These are phyloP conservation scores for Harringtonia lauricola DNA, from an alignment of 2,329 filamentous ascomycete species.

Conservation along the genomic window DNA sequence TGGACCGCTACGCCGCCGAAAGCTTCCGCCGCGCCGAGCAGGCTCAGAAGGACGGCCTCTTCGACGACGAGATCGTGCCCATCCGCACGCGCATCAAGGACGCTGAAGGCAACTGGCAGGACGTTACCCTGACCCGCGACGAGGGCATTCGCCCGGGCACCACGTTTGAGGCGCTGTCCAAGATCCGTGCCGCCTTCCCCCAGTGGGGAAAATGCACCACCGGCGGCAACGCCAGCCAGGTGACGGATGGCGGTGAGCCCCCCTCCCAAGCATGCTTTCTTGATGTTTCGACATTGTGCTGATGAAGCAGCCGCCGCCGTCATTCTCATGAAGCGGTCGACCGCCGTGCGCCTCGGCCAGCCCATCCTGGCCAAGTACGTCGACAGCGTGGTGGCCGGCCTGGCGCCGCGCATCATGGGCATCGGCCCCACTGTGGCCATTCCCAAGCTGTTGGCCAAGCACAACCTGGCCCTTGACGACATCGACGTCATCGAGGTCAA, in stretches of 20 bases:
- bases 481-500: conserved; percentile 90
- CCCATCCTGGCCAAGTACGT: conserved; percentile 93
- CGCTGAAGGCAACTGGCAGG: conserved; percentile 66
- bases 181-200: conserved; percentile 84
- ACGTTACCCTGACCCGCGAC: conserved; percentile 71
- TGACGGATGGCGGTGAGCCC: conserved; percentile 82
- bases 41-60: conserved; percentile 84
- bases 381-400: conserved; percentile 78
- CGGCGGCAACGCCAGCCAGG: conserved; percentile 87
- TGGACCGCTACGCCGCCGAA: conserved; percentile 81
- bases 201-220: conserved; percentile 80
- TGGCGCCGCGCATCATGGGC: conserved; percentile 92
- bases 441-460: conserved; percentile 74
- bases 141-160: conserved; percentile 89
- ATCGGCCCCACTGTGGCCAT: conserved; percentile 69
- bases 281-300: conserved; percentile 15
- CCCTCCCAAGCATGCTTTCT: too few relatives aligned
- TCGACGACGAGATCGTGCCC: conserved; percentile 88
- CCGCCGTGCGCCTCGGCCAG: conserved; percentile 74
- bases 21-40: conserved; percentile 78
- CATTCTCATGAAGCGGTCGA: conserved; percentile 88
- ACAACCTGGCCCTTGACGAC: conserved; percentile 68
- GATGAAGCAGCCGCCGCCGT: conserved; percentile 58
- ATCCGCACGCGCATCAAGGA: conserved; percentile 76
- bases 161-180: conserved; percentile 68